A percentile compares a stretch with the other conserved stretches of the same genome.
These are phyloP conservation scores for Aaosphaeria pasadenensis DNA, from an alignment of 2,329 filamentous ascomycete species.

Conservation along the genomic window DNA sequence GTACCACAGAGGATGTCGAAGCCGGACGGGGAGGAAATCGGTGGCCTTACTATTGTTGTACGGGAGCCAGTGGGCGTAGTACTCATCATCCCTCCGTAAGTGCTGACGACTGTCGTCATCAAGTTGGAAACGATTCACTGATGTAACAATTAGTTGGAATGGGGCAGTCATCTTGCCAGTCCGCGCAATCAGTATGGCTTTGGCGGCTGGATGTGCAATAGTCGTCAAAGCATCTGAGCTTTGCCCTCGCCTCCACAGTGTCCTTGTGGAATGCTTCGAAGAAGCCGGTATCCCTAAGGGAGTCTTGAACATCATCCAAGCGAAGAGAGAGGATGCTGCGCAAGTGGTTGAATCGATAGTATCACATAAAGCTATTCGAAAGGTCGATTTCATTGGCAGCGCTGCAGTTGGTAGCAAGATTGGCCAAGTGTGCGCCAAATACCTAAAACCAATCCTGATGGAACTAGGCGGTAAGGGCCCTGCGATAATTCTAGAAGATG, in stretches of 20 bases:
- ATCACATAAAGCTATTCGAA: conserved; percentile 59
- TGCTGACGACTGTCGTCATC: neutral
- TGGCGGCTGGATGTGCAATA: conserved; percentile 53
- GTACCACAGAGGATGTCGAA: conserved; percentile 43
- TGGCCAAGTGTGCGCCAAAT: conserved; percentile 63
- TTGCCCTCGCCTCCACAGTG: conserved; percentile 17
- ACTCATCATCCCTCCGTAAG: conserved; percentile 71
- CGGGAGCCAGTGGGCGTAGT: conserved; percentile 76
- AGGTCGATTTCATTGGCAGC: conserved; percentile 77
- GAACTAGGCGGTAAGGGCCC: conserved; percentile 81
- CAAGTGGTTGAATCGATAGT: conserved; percentile 68
- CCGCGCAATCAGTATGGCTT: conserved; percentile 45
- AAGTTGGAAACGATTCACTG: no score
- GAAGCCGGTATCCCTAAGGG: conserved; percentile 71
- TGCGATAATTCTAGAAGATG: conserved; percentile 74
- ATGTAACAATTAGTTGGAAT: conserved; percentile 39
- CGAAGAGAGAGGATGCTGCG: conserved; percentile 57
- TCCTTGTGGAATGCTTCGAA: conserved; percentile 17
- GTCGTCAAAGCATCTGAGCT: conserved; percentile 29
- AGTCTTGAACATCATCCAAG: conserved; percentile 67
- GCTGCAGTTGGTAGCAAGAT: conserved; percentile 68
- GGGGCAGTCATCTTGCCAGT: conserved; percentile 44
- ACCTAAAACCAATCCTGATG: conserved; percentile 74
- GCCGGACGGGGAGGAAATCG: conserved; percentile 44
- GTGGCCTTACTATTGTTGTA: conserved; percentile 58